Conservation (phyloP, 2,329 filamentous ascomycete species). For the Fonsecaea pugnacius region DNA sequence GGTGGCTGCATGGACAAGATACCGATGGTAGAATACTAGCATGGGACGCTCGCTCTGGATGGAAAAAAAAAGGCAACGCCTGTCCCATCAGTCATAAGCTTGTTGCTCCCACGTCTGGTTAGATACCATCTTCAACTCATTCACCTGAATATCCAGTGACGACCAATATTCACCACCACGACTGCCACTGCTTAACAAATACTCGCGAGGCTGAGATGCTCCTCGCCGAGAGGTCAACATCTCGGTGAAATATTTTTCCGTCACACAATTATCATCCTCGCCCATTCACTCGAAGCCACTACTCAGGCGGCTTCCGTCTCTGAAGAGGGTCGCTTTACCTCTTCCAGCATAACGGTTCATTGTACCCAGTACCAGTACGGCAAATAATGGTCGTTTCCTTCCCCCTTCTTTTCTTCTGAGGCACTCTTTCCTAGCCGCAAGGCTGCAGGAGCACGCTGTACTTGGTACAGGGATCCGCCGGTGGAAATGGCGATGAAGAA, state of each 20-base stretch:
- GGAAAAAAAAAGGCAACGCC: not conserved
- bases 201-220: conserved; percentile 23
- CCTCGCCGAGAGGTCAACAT: not conserved
- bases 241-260: conserved; percentile 22
- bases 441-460: conserved; percentile 6
- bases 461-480: not conserved
- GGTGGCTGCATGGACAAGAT: not conserved
- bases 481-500: conserved; percentile 22
- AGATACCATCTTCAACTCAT: not conserved
- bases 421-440: conserved; percentile 2
- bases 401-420: not conserved
- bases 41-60: not conserved
- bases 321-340: not conserved
- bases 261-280: not conserved
- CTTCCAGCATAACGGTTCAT: not conserved
- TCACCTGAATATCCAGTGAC: not conserved
- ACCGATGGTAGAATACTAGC: not conserved
- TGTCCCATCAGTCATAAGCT: not conserved
- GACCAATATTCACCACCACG: not conserved
- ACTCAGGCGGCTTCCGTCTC: not conserved
- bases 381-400: not conserved
- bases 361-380: not conserved
- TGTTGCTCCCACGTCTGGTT: not conserved
- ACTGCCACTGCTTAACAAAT: not conserved
- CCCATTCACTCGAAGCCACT: not conserved